Evolutionary conservation across 129 eudicot genomes (phyloP).

Genomic region (Flaveria sonorensis): DNA sequence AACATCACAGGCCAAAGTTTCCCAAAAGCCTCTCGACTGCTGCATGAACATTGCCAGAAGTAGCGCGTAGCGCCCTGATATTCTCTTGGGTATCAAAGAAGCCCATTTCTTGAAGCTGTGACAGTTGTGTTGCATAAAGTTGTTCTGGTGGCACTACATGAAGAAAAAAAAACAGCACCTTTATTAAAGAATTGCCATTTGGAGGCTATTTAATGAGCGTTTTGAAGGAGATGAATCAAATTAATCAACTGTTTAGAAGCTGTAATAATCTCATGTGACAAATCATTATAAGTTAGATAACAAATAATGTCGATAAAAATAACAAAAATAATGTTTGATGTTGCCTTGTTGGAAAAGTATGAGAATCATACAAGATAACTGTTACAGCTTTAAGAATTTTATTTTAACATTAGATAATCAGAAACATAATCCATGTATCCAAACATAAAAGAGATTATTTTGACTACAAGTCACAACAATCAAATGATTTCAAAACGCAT

Average conservation of each 20-base stretch:
- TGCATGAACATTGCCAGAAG: conserved; percentile 89
- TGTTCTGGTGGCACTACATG: conserved; percentile 84
- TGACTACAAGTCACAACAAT: neutral
- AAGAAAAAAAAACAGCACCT: neutral
- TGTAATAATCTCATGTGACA: no score
- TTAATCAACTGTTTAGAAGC: no score
- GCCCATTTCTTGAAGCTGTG: conserved; percentile 97
- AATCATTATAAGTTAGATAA: no score
- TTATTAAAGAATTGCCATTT: neutral
- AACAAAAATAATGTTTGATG: no score
- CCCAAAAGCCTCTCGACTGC: conserved; percentile 96
- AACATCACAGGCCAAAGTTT: conserved; percentile 61
- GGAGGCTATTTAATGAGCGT: neutral
- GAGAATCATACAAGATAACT: no score
- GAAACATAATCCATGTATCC: no score
- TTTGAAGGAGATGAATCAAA: no score
- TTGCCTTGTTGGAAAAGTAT: no score
- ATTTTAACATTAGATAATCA: no score
- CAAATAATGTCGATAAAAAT: no score
- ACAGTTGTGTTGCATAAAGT: conserved; percentile 83
- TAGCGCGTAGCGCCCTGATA: conserved; percentile 74
- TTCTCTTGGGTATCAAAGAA: conserved; percentile 90
- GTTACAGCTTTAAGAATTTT: no score
- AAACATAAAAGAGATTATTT: no score
- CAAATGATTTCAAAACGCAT: neutral